Percentiles rank a stretch among this genome's conserved stretches.
Conservation (phyloP, 495 filamentous ascomycete species). For the Penicillium tannophilum region DNA sequence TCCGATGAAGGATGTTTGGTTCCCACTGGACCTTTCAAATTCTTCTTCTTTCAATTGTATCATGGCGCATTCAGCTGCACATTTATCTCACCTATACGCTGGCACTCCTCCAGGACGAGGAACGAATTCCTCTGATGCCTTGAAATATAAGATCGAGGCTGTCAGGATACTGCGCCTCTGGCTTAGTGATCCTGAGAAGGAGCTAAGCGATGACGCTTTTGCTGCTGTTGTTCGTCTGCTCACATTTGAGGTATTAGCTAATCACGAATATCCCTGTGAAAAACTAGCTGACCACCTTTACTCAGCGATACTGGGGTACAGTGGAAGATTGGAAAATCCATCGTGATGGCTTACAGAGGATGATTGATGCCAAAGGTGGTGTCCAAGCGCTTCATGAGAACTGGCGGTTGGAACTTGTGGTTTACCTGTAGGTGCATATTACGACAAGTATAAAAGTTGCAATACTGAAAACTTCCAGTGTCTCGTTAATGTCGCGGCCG, state of each 20-base stretch:
- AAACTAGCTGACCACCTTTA: background rate
- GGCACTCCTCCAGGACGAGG: constrained; percentile 19
- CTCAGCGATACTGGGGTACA: constrained; percentile 34
- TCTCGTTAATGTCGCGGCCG: constrained; percentile 32
- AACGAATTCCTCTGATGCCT: constrained; percentile 23
- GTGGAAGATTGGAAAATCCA: constrained; percentile 32
- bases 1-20: constrained; percentile 37
- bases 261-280: background rate
- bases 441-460: background rate
- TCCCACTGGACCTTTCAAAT: constrained; percentile 35
- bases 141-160: constrained; percentile 29
- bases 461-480: constrained; percentile 14
- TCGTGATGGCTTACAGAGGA: constrained; percentile 29
- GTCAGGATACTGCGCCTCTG: constrained; percentile 25
- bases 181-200: constrained; percentile 26
- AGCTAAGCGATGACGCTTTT: constrained; percentile 30
- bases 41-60: constrained; percentile 33
- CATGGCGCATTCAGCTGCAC: constrained; percentile 33
- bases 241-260: constrained; percentile 29
- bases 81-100: constrained; percentile 26
- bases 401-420: constrained; percentile 31
- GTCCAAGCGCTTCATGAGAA: constrained; percentile 24
- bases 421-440: constrained; percentile 26
- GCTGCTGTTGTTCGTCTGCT: constrained; percentile 32
- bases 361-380: constrained; percentile 34